Conservation (phyloP, 129 eudicot species). For the Arctium lappa region DNA sequence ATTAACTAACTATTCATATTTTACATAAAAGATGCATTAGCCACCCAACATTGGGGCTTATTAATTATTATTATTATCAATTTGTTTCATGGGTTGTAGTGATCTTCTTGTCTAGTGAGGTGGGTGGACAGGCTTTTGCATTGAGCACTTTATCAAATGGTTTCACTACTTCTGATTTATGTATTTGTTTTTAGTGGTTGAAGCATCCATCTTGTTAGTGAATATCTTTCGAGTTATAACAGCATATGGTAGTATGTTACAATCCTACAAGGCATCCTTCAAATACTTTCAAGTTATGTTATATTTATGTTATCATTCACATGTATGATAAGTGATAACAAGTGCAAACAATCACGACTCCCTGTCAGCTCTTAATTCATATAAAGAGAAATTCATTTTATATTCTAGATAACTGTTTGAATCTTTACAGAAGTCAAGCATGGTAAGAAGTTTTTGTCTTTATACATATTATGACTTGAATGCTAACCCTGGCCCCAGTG, state of each 20-base stretch:
- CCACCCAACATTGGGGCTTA: too few relatives aligned
- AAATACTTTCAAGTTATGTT: neutral
- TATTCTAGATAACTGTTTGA: neutral
- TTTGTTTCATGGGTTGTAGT: neutral
- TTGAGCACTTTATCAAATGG: neutral
- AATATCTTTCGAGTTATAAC: neutral
- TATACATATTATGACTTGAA: neutral
- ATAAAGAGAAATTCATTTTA: neutral
- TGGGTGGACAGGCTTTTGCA: neutral
- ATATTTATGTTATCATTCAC: neutral
- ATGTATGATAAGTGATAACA: neutral
- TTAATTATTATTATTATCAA: too few relatives aligned
- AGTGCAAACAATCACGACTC: neutral
- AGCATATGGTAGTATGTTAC: neutral
- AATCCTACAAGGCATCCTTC: neutral
- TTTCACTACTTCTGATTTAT: neutral
- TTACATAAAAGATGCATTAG: too few relatives aligned
- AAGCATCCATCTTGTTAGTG: too few relatives aligned
- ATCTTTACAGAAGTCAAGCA: neutral
- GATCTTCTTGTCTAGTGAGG: neutral
- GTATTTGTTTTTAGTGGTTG: neutral
- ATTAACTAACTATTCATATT: too few relatives aligned
- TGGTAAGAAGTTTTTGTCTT: neutral
- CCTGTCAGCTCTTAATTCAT: neutral
- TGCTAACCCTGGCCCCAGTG: neutral